Percentiles rank a stretch among this genome's conserved stretches.
phyloP scores from a whole-genome alignment of 2,329 filamentous ascomycete genomes.

The Monosporascus sp. region DNA sequence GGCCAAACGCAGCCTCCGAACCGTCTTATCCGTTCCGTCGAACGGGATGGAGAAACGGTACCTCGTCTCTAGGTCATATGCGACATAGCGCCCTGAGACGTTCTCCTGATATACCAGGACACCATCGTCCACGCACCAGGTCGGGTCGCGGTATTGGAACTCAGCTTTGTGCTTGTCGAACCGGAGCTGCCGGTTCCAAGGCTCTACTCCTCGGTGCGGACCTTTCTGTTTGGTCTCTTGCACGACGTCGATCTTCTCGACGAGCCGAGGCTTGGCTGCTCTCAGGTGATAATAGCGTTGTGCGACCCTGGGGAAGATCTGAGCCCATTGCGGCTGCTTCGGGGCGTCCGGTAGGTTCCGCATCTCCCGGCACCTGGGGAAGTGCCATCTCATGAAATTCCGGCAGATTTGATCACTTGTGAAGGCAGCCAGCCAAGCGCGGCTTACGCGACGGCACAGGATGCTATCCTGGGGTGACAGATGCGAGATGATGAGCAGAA shows the following conservation, averaged over 20 bases:
- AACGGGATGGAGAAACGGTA: slow-evolving; percentile 45
- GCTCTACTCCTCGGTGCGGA: slow-evolving; percentile 30
- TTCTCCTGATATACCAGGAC: slow-evolving; percentile 47
- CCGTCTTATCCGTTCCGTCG: slow-evolving; percentile 38
- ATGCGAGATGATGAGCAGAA: slow-evolving; percentile 45
- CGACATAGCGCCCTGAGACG: slow-evolving; percentile 28
- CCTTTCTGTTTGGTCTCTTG: slow-evolving; percentile 19
- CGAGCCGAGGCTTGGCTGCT: slow-evolving; percentile 38
- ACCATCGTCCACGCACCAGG: slow-evolving; percentile 50
- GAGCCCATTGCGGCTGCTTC: slow-evolving; percentile 30
- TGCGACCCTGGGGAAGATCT: slow-evolving; percentile 43
- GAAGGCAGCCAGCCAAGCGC: slow-evolving; percentile 43
- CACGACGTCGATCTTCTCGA: slow-evolving; percentile 39
- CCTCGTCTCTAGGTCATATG: slow-evolving; percentile 45
- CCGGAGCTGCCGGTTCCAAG: slow-evolving; percentile 40
- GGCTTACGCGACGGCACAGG: slow-evolving; percentile 46
- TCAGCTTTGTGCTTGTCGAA: slow-evolving; percentile 32
- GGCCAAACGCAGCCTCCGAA: slow-evolving; percentile 50
- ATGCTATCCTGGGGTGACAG: slow-evolving; percentile 46
- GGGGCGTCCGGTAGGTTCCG: slow-evolving; percentile 19
- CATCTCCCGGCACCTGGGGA: slow-evolving; percentile 48
- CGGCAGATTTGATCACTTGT: slow-evolving; percentile 39
- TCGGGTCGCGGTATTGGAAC: slow-evolving; percentile 41
- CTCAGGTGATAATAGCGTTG: slow-evolving; percentile 50
- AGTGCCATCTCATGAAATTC: slow-evolving; percentile 43